Evolutionary conservation across 2,329 filamentous ascomycete species (phyloP).

Genomic region (Raffaelea deltoideospora): DNA sequence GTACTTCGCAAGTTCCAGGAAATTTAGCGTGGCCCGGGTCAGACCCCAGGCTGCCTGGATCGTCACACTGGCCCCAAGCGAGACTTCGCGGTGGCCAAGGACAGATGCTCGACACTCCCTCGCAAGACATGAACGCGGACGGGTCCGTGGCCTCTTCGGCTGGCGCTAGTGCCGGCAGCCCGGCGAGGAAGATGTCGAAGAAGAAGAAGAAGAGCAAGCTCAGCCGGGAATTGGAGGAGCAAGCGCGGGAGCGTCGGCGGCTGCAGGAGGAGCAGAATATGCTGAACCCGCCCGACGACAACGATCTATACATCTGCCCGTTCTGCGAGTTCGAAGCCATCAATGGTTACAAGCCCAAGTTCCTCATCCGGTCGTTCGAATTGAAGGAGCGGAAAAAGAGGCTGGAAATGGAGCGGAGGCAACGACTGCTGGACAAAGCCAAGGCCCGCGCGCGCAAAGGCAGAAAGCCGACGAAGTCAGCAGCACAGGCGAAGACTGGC

Average conservation of each 20-base stretch:
- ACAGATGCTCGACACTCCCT: background rate
- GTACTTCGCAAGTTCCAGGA: conserved; percentile 79
- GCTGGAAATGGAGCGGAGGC: conserved; percentile 73
- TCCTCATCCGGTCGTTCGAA: conserved; percentile 82
- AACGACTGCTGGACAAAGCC: conserved; percentile 74
- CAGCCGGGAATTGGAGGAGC: conserved; percentile 56
- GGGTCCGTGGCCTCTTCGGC: background rate
- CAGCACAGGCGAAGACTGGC: conserved; percentile 24
- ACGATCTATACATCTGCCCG: conserved; percentile 92
- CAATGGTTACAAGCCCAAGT: conserved; percentile 73
- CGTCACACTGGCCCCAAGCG: conserved; percentile 3
- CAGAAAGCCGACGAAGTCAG: conserved; percentile 62
- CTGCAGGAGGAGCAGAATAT: conserved; percentile 65
- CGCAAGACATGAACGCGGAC: background rate
- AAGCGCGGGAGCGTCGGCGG: conserved; percentile 63
- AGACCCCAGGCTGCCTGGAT: conserved; percentile 2
- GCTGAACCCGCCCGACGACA: conserved; percentile 55
- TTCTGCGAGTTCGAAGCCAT: conserved; percentile 98
- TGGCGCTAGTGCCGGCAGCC: no score
- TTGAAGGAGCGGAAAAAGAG: conserved; percentile 80
- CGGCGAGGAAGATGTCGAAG: conserved; percentile 20
- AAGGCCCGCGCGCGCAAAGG: conserved; percentile 86
- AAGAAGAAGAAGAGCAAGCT: conserved; percentile 53
- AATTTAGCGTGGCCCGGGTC: conserved; percentile 47
- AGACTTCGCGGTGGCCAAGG: conserved; percentile 1